Evolutionary conservation across 306 rosid species (phyloP).

Genomic region (Prunus persica): DNA sequence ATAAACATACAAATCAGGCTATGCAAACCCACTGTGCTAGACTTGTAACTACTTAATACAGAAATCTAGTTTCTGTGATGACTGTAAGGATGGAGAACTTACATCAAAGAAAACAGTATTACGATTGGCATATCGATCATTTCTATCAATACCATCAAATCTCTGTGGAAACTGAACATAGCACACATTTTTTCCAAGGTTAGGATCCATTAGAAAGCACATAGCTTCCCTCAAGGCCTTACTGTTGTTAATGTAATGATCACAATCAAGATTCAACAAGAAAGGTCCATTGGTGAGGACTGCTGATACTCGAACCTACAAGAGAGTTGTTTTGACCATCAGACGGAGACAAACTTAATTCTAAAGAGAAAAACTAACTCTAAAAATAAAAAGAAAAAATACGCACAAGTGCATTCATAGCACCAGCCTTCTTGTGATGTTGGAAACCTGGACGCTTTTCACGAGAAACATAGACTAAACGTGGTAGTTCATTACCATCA

Average conservation of each 20-base stretch:
- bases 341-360: neutral
- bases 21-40: neutral
- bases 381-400: neutral
- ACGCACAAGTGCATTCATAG: slow-evolving; percentile 98
- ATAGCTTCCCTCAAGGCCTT: slow-evolving; percentile 96
- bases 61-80: neutral
- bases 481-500: slow-evolving; percentile 95
- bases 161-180: slow-evolving; percentile 99
- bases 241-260: slow-evolving; percentile 97
- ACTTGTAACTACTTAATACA: neutral
- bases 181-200: slow-evolving; percentile 86
- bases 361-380: neutral
- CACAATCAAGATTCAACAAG: slow-evolving; percentile 97
- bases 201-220: slow-evolving; percentile 99
- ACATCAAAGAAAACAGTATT: slow-evolving; percentile 97
- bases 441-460: slow-evolving; percentile 99
- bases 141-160: slow-evolving; percentile 91
- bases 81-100: slow-evolving; percentile 25
- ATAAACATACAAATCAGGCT: slow-evolving; percentile 3
- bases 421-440: slow-evolving; percentile 99
- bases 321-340: slow-evolving; percentile 8
- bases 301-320: slow-evolving; percentile 97
- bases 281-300: slow-evolving; percentile 97
- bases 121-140: slow-evolving; percentile 94
- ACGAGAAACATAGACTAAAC: slow-evolving; percentile 95